These are phyloP conservation scores for Nicotiana sylvestris DNA, from an alignment of 257 asterid genomes.

Conservation along the genomic window DNA sequence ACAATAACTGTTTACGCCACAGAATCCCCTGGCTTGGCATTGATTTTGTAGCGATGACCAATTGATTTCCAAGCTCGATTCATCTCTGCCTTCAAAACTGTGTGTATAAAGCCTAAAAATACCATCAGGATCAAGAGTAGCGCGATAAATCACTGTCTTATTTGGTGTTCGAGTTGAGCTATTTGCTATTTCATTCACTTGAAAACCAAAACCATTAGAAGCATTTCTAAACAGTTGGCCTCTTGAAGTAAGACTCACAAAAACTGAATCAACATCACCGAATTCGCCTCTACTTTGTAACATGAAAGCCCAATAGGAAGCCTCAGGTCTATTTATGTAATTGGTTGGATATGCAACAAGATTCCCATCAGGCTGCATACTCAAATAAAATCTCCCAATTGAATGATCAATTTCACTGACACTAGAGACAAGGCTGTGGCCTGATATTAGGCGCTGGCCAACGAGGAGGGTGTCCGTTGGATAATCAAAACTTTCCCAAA, in stretches of 20 bases:
- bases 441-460: no score
- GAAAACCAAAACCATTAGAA: no score
- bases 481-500: constrained; percentile 54
- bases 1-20: constrained; percentile 49
- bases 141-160: no score
- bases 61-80: not conserved
- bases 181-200: no score
- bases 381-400: constrained; percentile 30
- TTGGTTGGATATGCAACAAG: constrained; percentile 41
- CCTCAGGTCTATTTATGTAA: not conserved
- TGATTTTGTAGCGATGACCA: constrained; percentile 18
- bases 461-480: constrained; percentile 49
- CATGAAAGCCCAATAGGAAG: constrained; percentile 28
- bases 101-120: no score
- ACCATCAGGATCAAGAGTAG: no score
- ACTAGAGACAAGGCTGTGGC: constrained; percentile 25
- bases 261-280: not conserved
- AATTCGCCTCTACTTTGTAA: constrained; percentile 9
- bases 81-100: no score
- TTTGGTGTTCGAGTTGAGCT: no score
- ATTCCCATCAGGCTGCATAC: constrained; percentile 48
- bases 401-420: constrained; percentile 29
- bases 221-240: no score
- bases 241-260: no score
- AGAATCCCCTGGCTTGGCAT: constrained; percentile 42